phyloP scores from a whole-genome alignment of 352 stramenopile genomes.

The Globisporangium recalcitrans region DNA sequence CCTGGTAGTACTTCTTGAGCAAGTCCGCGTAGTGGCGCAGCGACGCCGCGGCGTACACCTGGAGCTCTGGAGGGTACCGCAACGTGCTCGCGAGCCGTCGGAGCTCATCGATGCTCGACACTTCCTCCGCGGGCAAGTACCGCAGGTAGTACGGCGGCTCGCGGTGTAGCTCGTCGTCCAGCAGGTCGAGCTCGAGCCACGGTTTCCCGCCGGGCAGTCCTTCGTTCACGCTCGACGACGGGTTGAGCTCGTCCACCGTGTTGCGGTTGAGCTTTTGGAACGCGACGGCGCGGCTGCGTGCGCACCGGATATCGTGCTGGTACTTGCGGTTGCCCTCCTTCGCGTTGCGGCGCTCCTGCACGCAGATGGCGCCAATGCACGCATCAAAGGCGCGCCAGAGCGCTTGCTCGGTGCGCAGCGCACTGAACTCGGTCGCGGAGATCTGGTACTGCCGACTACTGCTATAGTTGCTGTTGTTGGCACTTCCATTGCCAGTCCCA shows the following conservation, averaged over 20 bases:
- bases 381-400: conserved; percentile 76
- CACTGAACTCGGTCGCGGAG: conserved; percentile 37
- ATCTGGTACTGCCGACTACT: conserved; percentile 18
- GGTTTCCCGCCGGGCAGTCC: conserved; percentile 48
- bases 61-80: conserved; percentile 44
- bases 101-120: conserved; percentile 55
- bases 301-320: conserved; percentile 45
- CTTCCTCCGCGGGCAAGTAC: conserved; percentile 59
- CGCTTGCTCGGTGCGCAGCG: conserved; percentile 53
- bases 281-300: conserved; percentile 40
- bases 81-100: conserved; percentile 46
- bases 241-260: conserved; percentile 28
- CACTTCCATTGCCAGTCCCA: conserved; percentile 10
- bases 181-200: conserved; percentile 47
- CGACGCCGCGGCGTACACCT: conserved; percentile 55
- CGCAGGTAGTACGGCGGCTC: conserved; percentile 72
- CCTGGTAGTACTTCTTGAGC: conserved; percentile 63
- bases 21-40: conserved; percentile 60
- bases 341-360: conserved; percentile 49
- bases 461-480: conserved; percentile 6
- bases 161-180: conserved; percentile 50
- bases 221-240: conserved; percentile 43
- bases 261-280: conserved; percentile 53
- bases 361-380: conserved; percentile 53
- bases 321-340: conserved; percentile 58